phyloP scores from a whole-genome alignment of 495 filamentous ascomycete genomes.

The Ramalina intermedia region DNA sequence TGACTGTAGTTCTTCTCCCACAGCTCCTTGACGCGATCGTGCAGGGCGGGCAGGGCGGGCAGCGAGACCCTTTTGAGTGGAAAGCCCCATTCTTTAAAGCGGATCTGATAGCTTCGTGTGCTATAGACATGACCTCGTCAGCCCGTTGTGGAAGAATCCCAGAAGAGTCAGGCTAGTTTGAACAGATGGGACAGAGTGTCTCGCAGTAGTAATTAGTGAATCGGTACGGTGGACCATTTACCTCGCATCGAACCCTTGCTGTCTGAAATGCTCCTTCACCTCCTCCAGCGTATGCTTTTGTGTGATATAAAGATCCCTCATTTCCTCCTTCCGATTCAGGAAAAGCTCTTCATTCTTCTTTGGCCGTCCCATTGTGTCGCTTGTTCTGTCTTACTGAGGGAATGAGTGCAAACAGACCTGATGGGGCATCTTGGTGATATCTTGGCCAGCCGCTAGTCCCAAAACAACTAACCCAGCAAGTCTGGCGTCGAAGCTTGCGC shows the following conservation, averaged over 20 bases:
- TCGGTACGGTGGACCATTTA: slow-evolving; percentile 18
- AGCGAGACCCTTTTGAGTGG: slow-evolving; percentile 56
- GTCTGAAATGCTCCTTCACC: slow-evolving; percentile 48
- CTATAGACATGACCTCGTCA: slow-evolving; percentile 22
- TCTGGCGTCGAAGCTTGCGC: too few species aligned
- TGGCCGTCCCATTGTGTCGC: not conserved
- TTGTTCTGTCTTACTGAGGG: too few species aligned
- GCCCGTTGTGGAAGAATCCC: not conserved
- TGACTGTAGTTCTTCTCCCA: slow-evolving; percentile 60
- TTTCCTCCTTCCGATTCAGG: slow-evolving; percentile 53
- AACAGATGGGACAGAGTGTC: not conserved
- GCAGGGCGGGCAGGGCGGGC: slow-evolving; percentile 49
- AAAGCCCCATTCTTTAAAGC: slow-evolving; percentile 67
- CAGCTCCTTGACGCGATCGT: slow-evolving; percentile 54
- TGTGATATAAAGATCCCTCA: slow-evolving; percentile 58
- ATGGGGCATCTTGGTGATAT: too few species aligned
- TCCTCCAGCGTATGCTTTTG: slow-evolving; percentile 55
- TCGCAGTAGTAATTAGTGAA: not conserved
- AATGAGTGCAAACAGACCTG: too few species aligned
- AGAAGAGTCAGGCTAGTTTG: not conserved
- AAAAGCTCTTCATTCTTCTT: slow-evolving; percentile 59
- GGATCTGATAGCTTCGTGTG: slow-evolving; percentile 57
- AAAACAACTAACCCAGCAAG: too few species aligned
- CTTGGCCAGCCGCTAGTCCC: too few species aligned
- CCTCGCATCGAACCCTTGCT: slow-evolving; percentile 53